Evolutionary conservation across 495 filamentous ascomycete genomes (phyloP).

Genomic region (Neurospora tetrasperma): DNA sequence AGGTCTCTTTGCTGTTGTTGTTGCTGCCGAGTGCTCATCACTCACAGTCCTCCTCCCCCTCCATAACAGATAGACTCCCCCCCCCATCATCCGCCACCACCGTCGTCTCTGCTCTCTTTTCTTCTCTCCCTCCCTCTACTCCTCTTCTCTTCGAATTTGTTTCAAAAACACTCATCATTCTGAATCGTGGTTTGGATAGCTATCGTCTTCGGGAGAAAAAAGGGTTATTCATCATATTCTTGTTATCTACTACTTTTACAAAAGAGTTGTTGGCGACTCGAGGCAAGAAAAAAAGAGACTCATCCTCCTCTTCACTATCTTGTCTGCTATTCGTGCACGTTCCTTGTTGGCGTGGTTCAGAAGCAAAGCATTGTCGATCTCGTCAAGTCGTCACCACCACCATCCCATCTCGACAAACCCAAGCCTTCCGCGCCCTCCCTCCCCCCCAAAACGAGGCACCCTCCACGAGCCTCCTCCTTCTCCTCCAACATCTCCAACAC

Average conservation of each 20-base stretch:
- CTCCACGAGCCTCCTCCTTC: background rate
- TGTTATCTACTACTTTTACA: background rate
- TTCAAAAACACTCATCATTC: background rate
- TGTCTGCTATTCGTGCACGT: conserved; percentile 1
- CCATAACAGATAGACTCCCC: background rate
- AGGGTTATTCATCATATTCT: background rate
- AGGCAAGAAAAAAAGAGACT: conserved; percentile 1
- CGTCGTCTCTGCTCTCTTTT: conserved; percentile 6
- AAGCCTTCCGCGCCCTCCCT: background rate
- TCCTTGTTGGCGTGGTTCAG: background rate
- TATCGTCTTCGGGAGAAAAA: background rate
- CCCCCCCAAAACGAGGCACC: background rate
- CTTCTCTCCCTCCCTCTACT: background rate
- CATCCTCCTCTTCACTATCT: conserved; percentile 1
- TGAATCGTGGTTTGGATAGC: conserved; percentile 1
- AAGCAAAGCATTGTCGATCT: background rate
- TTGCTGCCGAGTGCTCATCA: background rate
- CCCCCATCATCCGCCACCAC: background rate
- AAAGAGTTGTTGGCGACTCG: background rate
- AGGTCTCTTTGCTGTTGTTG: background rate
- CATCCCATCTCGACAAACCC: background rate
- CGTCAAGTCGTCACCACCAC: background rate
- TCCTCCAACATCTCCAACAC: background rate
- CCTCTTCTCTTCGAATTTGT: background rate
- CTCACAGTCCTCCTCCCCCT: background rate